A percentile compares a stretch with the other conserved stretches of the same genome.
These are phyloP conservation scores for Aschersonia sp. DNA, from an alignment of 2,329 filamentous ascomycete species.

Conservation along the genomic window DNA sequence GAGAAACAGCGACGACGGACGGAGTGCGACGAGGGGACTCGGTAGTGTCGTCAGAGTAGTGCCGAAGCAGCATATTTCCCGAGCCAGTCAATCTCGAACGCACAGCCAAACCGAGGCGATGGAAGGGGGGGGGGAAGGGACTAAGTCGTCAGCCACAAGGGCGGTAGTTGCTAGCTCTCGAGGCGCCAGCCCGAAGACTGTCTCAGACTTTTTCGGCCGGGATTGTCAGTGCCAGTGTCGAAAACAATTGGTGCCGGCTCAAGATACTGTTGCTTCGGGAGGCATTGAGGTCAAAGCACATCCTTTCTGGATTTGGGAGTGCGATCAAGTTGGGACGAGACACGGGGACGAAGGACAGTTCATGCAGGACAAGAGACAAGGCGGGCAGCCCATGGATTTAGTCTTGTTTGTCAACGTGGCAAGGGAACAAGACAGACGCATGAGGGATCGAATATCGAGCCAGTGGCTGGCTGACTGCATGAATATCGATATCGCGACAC, in stretches of 20 bases:
- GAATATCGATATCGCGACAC: too few relatives aligned
- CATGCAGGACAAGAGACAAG: background rate
- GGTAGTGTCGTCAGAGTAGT: background rate
- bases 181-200: background rate
- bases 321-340: background rate
- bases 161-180: background rate
- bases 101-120: background rate
- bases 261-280: background rate
- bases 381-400: too few relatives aligned
- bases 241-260: background rate
- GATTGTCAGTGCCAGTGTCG: background rate
- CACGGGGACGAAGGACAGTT: background rate
- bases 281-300: conserved; percentile 1
- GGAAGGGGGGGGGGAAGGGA: background rate
- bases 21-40: background rate
- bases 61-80: conserved; percentile 1
- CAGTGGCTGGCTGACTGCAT: too few relatives aligned
- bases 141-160: background rate
- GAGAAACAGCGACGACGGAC: background rate
- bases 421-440: background rate
- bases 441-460: too few relatives aligned
- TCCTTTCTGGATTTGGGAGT: background rate
- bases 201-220: conserved; percentile 1
- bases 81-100: background rate
- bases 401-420: too few relatives aligned